A percentile compares a stretch with the other conserved stretches of the same genome.
These are phyloP conservation scores for Cryptococcus maquisensis DNA, from an alignment of 1,284 basidiomycete species.

Conservation along the genomic window DNA sequence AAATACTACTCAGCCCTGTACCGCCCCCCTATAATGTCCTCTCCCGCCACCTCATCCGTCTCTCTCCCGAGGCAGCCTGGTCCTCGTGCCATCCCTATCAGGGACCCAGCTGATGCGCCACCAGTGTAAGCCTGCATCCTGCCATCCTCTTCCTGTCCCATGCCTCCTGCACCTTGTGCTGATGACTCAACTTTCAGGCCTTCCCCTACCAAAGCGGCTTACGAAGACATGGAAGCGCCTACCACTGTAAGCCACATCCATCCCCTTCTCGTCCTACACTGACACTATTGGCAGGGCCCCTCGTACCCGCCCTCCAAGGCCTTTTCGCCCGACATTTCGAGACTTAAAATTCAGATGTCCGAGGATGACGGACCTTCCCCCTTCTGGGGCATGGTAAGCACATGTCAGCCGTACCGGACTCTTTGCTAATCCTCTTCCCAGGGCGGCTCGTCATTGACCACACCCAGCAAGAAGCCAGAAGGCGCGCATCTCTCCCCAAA, in stretches of 20 bases:
- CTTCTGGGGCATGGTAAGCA: not conserved
- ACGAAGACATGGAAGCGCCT: no score
- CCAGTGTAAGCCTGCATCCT: not conserved
- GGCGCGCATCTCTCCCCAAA: not conserved
- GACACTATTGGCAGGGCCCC: not conserved
- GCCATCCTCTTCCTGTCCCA: not conserved
- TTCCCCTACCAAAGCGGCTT: not conserved
- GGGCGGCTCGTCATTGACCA: not conserved
- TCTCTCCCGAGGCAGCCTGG: not conserved
- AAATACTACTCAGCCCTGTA: not conserved
- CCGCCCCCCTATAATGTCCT: not conserved
- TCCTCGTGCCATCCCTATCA: not conserved
- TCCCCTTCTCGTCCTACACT: no score
- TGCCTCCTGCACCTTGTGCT: not conserved
- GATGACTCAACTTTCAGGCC: not conserved
- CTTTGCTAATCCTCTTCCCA: not conserved
- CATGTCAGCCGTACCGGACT: not conserved
- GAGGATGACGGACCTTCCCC: not conserved
- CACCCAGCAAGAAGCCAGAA: constrained; percentile 8
- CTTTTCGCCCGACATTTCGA: not conserved
- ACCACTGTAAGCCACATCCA: no score
- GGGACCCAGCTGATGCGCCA: not conserved
- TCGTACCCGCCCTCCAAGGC: not conserved
- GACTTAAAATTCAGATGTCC: not conserved
- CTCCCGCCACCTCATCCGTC: constrained; percentile 1